These are phyloP conservation scores for Candida arabinofermentans DNA, from an alignment of 805 yeast genomes.

Conservation along the genomic window DNA sequence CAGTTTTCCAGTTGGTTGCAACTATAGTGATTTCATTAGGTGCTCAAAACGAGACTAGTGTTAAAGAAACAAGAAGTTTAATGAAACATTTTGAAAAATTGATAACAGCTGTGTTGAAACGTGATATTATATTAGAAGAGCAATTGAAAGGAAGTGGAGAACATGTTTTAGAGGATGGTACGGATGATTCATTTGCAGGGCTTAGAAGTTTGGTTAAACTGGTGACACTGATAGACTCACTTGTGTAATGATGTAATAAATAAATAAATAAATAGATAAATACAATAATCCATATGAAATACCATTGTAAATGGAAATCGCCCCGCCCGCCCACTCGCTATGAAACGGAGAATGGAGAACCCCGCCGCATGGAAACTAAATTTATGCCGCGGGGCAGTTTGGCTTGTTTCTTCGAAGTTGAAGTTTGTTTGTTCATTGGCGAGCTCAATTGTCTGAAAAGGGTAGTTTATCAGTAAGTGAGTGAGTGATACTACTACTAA, in stretches of 20 bases:
- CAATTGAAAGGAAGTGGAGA: not conserved
- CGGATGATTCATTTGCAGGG: slow-evolving; percentile 12
- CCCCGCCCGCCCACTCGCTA: no score
- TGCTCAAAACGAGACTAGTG: slow-evolving; percentile 60
- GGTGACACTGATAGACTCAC: slow-evolving; percentile 27
- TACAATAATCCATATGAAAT: no score
- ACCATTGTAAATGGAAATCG: no score
- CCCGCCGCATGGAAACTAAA: no score
- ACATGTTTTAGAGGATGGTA: slow-evolving; percentile 1
- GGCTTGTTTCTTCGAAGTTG: not conserved
- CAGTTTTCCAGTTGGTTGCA: slow-evolving; percentile 67
- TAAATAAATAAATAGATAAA: not conserved
- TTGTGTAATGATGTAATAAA: slow-evolving; percentile 10
- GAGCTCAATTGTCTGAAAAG: no score
- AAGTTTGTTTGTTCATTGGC: no score
- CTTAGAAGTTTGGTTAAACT: slow-evolving; percentile 23
- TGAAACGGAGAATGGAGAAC: no score
- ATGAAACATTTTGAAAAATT: slow-evolving; percentile 50
- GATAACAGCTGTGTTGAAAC: slow-evolving; percentile 45
- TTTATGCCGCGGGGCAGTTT: no score
- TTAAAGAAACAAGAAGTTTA: slow-evolving; percentile 48
- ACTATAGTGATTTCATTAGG: slow-evolving; percentile 74
- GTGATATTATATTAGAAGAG: slow-evolving; percentile 24
- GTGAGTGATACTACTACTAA: no score
- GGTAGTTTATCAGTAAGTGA: no score